phyloP scores from a whole-genome alignment of 169 alveolate species.

The Eimeria acervulina region DNA sequence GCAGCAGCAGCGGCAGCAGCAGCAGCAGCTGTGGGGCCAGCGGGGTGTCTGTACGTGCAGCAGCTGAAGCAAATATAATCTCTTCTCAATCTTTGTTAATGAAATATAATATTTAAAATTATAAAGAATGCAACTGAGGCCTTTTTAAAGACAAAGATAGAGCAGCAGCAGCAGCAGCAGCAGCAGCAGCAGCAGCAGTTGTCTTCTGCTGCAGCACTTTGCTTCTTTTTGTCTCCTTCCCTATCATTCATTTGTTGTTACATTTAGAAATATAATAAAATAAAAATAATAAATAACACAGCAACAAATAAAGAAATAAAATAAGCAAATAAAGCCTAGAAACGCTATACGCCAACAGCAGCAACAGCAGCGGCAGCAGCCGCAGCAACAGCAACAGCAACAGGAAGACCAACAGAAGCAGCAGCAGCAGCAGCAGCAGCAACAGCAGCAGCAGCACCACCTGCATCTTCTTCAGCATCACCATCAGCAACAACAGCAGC shows the following conservation, averaged over 20 bases:
- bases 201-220: not conserved
- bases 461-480: not conserved
- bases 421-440: not conserved
- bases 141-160: not conserved
- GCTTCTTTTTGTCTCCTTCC: too few species aligned
- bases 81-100: not conserved
- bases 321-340: too few species aligned
- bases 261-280: too few species aligned
- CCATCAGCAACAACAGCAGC: not conserved
- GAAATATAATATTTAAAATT: not conserved
- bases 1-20: constrained; percentile 36
- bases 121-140: too few species aligned
- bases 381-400: too few species aligned
- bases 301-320: too few species aligned
- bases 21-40: too few species aligned
- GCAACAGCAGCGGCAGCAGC: constrained; percentile 2
- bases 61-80: not conserved
- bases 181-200: not conserved
- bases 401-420: too few species aligned
- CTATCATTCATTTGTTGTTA: too few species aligned
- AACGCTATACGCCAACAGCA: not conserved
- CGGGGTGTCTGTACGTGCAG: too few species aligned
- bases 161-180: not conserved
- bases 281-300: too few species aligned
- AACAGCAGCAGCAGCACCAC: not conserved